Conservation (phyloP, 208 protist species). For the Acanthamoeba castellanii region DNA sequence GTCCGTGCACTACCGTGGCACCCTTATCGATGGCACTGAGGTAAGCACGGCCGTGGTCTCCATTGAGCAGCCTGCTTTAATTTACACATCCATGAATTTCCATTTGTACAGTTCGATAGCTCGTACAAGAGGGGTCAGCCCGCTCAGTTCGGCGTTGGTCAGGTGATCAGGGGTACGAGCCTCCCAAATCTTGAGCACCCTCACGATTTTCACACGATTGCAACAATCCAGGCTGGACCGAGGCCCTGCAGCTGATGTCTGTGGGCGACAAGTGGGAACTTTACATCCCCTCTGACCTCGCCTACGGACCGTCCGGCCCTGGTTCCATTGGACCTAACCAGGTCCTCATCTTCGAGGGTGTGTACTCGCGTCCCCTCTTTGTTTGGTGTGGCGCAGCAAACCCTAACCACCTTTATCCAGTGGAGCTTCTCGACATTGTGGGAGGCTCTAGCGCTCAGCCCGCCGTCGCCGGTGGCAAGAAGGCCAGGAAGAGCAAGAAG, state of each 20-base stretch:
- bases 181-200: no score
- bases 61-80: not conserved
- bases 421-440: constrained; percentile 28
- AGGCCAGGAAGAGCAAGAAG: constrained; percentile 9
- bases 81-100: not conserved
- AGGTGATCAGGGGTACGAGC: constrained; percentile 42
- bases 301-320: not conserved
- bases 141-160: constrained; percentile 29
- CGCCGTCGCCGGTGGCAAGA: not conserved
- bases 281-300: constrained; percentile 56
- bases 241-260: constrained; percentile 37
- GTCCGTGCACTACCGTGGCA: constrained; percentile 43
- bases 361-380: no score
- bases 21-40: constrained; percentile 55
- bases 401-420: no score
- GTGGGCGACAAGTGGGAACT: constrained; percentile 71
- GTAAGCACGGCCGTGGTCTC: not conserved
- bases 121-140: constrained; percentile 40
- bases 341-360: constrained; percentile 36
- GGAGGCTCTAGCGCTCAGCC: not conserved
- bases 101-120: constrained; percentile 18
- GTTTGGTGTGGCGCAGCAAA: no score
- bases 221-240: constrained; percentile 28
- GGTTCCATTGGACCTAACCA: constrained; percentile 37
- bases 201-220: not conserved